phyloP scores from a whole-genome alignment of 2,329 filamentous ascomycete genomes.

The Colletotrichum nymphaeae region DNA sequence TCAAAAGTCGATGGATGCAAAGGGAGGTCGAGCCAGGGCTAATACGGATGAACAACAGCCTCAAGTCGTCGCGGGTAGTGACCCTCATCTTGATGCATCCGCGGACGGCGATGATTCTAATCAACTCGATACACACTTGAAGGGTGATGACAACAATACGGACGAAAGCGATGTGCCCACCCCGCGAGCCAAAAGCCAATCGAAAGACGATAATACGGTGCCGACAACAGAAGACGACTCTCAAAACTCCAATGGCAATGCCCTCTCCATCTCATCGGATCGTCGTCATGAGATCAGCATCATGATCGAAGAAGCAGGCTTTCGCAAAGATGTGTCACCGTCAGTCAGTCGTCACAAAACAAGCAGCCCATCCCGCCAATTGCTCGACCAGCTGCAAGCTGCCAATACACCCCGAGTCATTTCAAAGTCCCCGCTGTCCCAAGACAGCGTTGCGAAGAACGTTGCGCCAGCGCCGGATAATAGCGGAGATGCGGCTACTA shows the following conservation, averaged over 20 bases:
- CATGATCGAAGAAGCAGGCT: conserved; percentile 60
- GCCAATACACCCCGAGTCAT: neutral
- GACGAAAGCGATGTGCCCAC: neutral
- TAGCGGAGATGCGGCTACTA: neutral
- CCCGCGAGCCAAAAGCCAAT: neutral
- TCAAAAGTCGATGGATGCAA: conserved; percentile 40
- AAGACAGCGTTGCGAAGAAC: conserved; percentile 20
- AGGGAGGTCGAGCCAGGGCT: conserved; percentile 30
- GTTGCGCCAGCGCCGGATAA: neutral
- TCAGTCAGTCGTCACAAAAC: conserved; percentile 42
- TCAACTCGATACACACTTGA: neutral
- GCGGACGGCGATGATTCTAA: neutral
- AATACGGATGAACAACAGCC: conserved; percentile 24
- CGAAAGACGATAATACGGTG: neutral
- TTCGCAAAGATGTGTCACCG: conserved; percentile 56
- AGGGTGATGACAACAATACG: neutral
- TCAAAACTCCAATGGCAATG: neutral
- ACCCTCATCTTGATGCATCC: neutral
- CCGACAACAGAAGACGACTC: conserved; percentile 29
- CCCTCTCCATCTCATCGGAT: conserved; percentile 45
- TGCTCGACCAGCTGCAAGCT: conserved; percentile 40
- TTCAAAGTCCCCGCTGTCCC: conserved; percentile 28
- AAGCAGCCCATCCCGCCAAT: conserved; percentile 46
- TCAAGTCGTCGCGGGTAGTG: neutral
- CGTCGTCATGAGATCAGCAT: conserved; percentile 52